Conservation (phyloP, 805 yeast genomes). For the Lachancea fermentati region DNA sequence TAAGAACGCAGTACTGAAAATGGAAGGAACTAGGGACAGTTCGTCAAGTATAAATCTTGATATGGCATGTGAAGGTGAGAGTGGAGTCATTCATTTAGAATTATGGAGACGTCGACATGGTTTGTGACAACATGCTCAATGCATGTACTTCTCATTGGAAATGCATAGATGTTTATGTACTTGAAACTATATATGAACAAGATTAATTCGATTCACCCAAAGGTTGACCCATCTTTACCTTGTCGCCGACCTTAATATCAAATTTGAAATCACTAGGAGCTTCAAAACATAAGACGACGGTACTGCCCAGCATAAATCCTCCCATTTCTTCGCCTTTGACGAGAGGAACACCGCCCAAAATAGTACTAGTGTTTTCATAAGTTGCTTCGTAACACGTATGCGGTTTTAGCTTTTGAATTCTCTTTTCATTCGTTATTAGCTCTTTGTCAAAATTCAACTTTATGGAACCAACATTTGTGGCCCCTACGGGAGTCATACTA, state of each 20-base stretch:
- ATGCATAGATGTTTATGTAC: not conserved
- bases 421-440: conserved; percentile 73
- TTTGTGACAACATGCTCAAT: conserved; percentile 2
- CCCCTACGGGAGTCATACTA: conserved; percentile 99
- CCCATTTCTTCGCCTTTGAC: conserved; percentile 94
- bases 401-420: conserved; percentile 44
- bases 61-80: conserved; percentile 12
- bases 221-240: conserved; percentile 77
- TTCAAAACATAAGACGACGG: conserved; percentile 95
- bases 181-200: not conserved
- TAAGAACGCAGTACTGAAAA: conserved; percentile 2
- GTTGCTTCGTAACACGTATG: conserved; percentile 93
- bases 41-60: conserved; percentile 3
- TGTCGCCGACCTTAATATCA: conserved; percentile 62
- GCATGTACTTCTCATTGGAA: not conserved
- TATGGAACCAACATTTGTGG: conserved; percentile 96
- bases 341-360: conserved; percentile 83
- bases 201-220: conserved; percentile 44
- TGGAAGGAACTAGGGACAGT: not conserved
- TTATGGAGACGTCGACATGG: conserved; percentile 22
- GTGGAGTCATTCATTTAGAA: conserved; percentile 22
- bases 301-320: conserved; percentile 92
- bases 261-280: conserved; percentile 83
- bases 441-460: conserved; percentile 87
- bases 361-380: conserved; percentile 68